Evolutionary conservation across 495 filamentous ascomycete genomes (phyloP), one percentile per base, ranked within the genome.

Genomic region (Aspergillus diversus): DNA sequence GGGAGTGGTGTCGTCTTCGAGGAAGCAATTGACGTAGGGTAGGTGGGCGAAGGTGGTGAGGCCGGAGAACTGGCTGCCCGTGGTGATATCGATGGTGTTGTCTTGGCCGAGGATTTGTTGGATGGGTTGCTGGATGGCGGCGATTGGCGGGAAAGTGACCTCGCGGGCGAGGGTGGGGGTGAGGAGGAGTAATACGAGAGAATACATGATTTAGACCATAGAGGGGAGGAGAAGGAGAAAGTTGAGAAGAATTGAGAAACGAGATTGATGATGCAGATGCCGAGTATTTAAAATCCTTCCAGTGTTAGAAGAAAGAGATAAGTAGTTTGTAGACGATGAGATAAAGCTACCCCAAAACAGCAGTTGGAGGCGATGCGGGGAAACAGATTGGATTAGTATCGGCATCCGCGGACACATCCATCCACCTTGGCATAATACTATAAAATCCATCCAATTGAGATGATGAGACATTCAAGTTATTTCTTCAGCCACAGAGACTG

Each of bases 21-120:
- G 59, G 46, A 76, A 72, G 57, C 75, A 77, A 55, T 72, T 73
- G n/a, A 83, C 75, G 64, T 83, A 78, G 0, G 79, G 80, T 7
- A 83, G 50, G 63, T 79, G 78, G 1, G 82, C 81, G 63, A 80
- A 85, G 0, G 82, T 83, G 1, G 72, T 78, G 27, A 83, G 49
- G n/a, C 81, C 81, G 12, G 75, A 68, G 64, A 77, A 64, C 61
- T 70, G 65, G 48, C 68, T 68, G n/a, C 66, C 68, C 5, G 66
- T 68, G 43, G 63, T 57, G 34, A 71, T 72, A 33, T 72, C 73
- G 57, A 79, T 59, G 3, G 50, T 50, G 12, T 64, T 48, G 55
- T 70, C 65, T n/a, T 70, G 69, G 17, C 57, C 65, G 11, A 62
- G 46, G 54, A 64, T 27, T 60, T 55, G 15, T 39, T 70, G 68